Base-by-base conservation (phyloP, 164 flowering plant species). In the Piper betle region DNA sequence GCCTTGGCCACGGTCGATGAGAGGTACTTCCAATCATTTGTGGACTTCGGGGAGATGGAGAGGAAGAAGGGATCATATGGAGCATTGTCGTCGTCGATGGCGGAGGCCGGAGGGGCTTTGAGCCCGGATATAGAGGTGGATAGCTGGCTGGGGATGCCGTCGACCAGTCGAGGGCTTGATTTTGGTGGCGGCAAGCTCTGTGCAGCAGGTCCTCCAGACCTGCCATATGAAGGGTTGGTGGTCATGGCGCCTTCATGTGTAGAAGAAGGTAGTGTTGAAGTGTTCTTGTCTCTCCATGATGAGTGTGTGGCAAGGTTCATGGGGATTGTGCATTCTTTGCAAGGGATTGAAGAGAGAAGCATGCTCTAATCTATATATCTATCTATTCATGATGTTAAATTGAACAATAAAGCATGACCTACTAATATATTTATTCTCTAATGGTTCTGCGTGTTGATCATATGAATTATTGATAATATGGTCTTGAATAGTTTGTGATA, bases 111-210 rank as follows among this genome's bases (percentile, higher is more conserved):
- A 1, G n/a, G 54, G 17, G 33, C 55, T 1, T 38, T 48, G 6
- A 59, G 50, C 25, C 72, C 64, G 2, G 50, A 64, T 38, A 2
- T 64, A 18, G 60, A 69, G n/a, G 68, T 69, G 6, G 62, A 69
- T 10, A 69, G 65, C 46, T 69, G 61, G 68, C 37, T 64, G 52
- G 39, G 68, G 41, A 64, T 69, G 37, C 64, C 39, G 5, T 60
- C 64, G n/a, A n/a, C n/a, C n/a, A n/a, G n/a, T 37, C 37, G 46
- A 33, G 62, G 50, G 7, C 48, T 64, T 6, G 68, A 69, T 50
- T 69, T 69, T 61, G 68, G 72, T 20, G 52, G 56, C 4, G 72
- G 72, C 7, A 43, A 37, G 25, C 72, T 68, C 18, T 64, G 57
- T 40, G 55, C 60, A 7, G 37, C 60, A 20, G 59, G 60, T 38